Base-by-base conservation (phyloP, 768 basidiomycete genomes). In the Chalciporus piperatus region DNA sequence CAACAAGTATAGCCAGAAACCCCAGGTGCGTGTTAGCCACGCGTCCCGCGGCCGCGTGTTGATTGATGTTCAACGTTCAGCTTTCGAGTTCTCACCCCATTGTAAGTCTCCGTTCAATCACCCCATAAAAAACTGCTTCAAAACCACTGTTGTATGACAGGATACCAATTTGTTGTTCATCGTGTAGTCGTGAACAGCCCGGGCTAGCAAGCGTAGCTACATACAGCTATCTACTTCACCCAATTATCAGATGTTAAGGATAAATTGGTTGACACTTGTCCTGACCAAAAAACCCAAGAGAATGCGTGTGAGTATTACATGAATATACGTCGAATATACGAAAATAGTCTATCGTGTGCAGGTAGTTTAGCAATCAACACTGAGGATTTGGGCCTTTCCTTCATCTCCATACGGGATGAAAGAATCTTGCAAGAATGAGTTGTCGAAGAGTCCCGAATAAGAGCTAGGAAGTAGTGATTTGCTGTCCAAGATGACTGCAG, bases 401-500 rank as follows among this genome's bases (percentile, higher is more conserved):
- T 71, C 62, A 51, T 87, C 83, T 8, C 87, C 87, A 49, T 87
- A 87, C 13, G 69, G 73, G 38, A 87, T 64, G 19, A 43, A 28
- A 13, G 56, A 63, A 20, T 64, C 64, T 3, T 52, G 48, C 17
- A 52, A 51, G 32, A 33, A 41, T 16, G 60, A 59, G 45, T 62
- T 45, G 13, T 55, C 61, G 45, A 66, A 54, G 30, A 54, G 32
- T 40, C 50, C 45, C 19, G 58, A 41, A 10, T 43, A n/a, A 16
- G 8, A n/a, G 14, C 10, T 55, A 54, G 10, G 47, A 3, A n/a
- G 49, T 52, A 62, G 22, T 3, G 59, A 65, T 32, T 55, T 41
- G 62, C 42, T 40, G 28, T 69, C 75, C 40, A 92, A 73, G n/a
- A 93, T 71, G 39, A 92, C 69, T 4, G 89, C 87, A 5, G 86